A percentile compares a stretch with the other conserved stretches of the same genome.
Conservation (phyloP, 352 stramenopile genomes). For the Pythium sukuiense region DNA sequence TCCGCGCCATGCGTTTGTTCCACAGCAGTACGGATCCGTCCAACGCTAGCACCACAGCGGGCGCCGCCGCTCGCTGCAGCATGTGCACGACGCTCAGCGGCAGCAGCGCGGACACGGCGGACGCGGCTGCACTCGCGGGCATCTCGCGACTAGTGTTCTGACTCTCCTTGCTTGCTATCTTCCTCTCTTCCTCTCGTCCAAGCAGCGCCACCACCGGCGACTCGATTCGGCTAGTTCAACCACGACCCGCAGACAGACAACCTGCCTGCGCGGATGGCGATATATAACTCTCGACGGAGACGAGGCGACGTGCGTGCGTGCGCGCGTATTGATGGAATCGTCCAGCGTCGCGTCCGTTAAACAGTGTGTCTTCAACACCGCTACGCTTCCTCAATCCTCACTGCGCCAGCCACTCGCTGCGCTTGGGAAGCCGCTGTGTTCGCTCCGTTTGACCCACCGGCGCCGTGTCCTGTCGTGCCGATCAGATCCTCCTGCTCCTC, state of each 20-base stretch:
- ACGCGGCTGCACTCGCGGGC: constrained; percentile 3
- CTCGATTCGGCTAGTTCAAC: background rate
- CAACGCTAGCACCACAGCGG: constrained; percentile 41
- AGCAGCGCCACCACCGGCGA: background rate
- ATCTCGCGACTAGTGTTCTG: constrained; percentile 11
- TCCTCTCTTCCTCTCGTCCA: background rate
- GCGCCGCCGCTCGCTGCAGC: constrained; percentile 54
- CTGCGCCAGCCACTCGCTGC: background rate
- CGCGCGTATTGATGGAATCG: background rate
- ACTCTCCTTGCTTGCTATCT: background rate
- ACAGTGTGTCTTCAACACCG: too few relatives aligned
- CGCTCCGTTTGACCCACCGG: background rate
- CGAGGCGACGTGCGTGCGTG: background rate
- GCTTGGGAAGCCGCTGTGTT: background rate
- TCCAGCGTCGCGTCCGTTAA: background rate
- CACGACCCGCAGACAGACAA: background rate
- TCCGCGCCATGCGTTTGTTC: constrained; percentile 52
- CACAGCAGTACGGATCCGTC: constrained; percentile 57
- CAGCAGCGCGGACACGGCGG: constrained; percentile 1
- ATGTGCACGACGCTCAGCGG: constrained; percentile 41
- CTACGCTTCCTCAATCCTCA: too few relatives aligned
- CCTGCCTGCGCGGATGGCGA: background rate
- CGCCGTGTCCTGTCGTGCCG: background rate
- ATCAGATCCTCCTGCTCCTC: background rate
- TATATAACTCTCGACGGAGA: background rate